A percentile compares a stretch with the other conserved stretches of the same genome.
phyloP scores from a whole-genome alignment of 345 rosid species.

The Orychophragmus violaceus region DNA sequence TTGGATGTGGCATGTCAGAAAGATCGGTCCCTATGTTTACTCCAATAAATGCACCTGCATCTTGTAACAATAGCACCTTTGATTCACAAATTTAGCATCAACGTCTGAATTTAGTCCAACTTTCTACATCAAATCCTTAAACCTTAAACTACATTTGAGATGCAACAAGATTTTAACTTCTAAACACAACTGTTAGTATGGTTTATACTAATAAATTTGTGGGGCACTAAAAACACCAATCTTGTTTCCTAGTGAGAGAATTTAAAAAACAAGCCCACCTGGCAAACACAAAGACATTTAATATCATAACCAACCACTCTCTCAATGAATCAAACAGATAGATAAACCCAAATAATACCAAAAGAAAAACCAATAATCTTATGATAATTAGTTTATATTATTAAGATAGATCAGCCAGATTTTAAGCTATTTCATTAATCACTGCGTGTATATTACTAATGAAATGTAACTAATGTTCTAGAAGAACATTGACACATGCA shows the following conservation, averaged over 20 bases:
- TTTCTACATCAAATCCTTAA: too few species aligned
- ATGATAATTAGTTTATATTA: not conserved
- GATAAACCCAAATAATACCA: not conserved
- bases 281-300: conserved; percentile 30
- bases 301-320: conserved; percentile 30
- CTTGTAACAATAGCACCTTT: not conserved
- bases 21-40: conserved; percentile 75
- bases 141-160: not conserved
- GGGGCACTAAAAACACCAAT: conserved; percentile 20
- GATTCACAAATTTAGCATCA: too few species aligned
- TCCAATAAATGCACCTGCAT: conserved; percentile 59
- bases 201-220: conserved; percentile 16
- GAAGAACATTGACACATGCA: conserved; percentile 22
- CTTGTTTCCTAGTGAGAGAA: conserved; percentile 20
- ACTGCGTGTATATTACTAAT: not conserved
- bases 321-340: conserved; percentile 9
- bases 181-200: conserved; percentile 1
- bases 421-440: not conserved
- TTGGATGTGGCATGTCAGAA: conserved; percentile 78
- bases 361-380: not conserved
- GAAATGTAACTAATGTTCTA: conserved; percentile 1
- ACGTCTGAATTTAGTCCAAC: too few species aligned
- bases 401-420: not conserved
- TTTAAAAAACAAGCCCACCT: conserved; percentile 24
- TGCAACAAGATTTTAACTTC: not conserved